phyloP scores from a whole-genome alignment of 2,329 filamentous ascomycete species.

The Microdochium nivale region DNA sequence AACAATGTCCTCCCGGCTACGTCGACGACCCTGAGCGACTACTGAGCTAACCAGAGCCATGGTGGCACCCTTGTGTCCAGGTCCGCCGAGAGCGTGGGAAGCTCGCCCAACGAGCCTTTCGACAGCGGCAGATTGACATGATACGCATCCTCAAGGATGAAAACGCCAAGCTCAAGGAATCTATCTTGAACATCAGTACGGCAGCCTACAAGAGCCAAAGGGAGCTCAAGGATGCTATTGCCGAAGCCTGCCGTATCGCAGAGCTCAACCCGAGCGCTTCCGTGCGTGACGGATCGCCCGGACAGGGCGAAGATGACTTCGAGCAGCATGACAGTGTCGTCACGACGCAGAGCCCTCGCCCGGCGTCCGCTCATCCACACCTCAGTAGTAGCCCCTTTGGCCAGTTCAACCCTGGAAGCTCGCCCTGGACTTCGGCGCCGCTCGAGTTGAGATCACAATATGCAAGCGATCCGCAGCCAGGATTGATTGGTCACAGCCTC shows the following conservation, averaged over 20 bases:
- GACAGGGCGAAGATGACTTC: not conserved
- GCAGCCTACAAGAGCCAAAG: constrained; percentile 1
- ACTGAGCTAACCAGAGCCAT: not conserved
- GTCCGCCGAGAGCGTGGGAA: constrained; percentile 4
- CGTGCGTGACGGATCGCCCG: not conserved
- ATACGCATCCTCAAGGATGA: constrained; percentile 8
- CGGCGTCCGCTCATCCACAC: not conserved
- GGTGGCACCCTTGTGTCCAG: not conserved
- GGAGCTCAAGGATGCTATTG: constrained; percentile 4
- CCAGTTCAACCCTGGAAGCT: not conserved
- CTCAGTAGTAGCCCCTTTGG: not conserved
- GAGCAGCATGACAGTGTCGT: not conserved
- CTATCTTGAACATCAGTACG: constrained; percentile 6
- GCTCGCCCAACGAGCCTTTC: constrained; percentile 10
- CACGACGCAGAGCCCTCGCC: not conserved
- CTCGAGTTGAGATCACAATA: not conserved
- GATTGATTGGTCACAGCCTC: not conserved
- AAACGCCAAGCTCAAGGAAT: constrained; percentile 6
- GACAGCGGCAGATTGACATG: constrained; percentile 10
- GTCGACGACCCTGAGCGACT: not conserved
- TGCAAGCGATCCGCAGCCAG: not conserved
- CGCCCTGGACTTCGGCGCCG: not conserved
- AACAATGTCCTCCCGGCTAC: not conserved
- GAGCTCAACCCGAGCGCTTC: not conserved
- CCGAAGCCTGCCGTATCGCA: constrained; percentile 6